phyloP scores from a whole-genome alignment of 1,284 basidiomycete genomes.

The Moesziomyces parantarcticus region DNA sequence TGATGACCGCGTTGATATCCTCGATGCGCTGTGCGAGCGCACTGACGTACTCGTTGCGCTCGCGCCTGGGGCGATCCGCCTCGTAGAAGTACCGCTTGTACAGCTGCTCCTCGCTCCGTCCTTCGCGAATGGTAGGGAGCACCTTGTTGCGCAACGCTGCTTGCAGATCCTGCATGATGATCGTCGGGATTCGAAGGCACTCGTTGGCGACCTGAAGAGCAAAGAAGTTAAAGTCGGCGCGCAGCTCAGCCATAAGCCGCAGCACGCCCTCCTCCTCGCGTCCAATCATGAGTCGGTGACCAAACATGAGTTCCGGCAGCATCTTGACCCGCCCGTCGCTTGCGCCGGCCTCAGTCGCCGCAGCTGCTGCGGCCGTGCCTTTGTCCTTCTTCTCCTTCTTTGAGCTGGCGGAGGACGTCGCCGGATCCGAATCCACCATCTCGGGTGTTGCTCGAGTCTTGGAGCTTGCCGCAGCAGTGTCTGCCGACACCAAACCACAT shows the following conservation, averaged over 20 bases:
- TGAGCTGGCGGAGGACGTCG: too few relatives aligned
- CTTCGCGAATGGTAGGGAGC: not conserved
- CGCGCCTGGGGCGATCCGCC: conserved; percentile 17
- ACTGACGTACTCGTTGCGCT: not conserved
- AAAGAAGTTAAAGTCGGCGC: conserved; percentile 26
- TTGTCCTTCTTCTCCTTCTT: too few relatives aligned
- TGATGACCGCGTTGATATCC: not conserved
- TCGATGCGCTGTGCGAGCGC: conserved; percentile 1
- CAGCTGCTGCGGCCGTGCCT: too few relatives aligned
- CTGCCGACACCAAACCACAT: not conserved
- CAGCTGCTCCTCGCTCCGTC: conserved; percentile 11
- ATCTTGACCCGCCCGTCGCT: not conserved
- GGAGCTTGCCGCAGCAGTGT: too few relatives aligned
- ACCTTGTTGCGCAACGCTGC: conserved; percentile 7
- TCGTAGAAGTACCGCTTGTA: conserved; percentile 19
- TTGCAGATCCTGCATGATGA: conserved; percentile 8
- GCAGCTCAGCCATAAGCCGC: conserved; percentile 20
- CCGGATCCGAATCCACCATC: too few relatives aligned
- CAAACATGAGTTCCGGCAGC: not conserved
- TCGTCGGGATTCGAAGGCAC: conserved; percentile 3
- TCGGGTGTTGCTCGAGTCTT: too few relatives aligned
- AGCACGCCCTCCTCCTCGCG: conserved; percentile 4
- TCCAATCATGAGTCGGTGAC: not conserved
- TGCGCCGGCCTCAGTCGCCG: too few relatives aligned
- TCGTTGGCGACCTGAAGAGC: conserved; percentile 10